Evolutionary conservation across 2,329 filamentous ascomycete species (phyloP).

Genomic region (Aureobasidium mangrovei): DNA sequence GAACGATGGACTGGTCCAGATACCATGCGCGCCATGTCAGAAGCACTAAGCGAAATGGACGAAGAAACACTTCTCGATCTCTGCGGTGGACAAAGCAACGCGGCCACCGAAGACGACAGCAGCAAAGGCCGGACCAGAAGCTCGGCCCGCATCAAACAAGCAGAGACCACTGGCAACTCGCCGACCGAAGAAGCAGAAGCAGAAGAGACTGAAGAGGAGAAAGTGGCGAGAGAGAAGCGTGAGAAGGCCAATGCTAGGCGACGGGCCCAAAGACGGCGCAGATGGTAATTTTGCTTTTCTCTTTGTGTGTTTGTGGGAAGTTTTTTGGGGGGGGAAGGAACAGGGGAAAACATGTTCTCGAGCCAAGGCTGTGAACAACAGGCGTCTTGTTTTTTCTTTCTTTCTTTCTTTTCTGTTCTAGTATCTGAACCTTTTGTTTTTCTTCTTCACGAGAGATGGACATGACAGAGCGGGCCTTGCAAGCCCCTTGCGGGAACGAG

Average conservation of each 20-base stretch:
- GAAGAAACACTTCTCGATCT: conserved; percentile 74
- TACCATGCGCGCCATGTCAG: conserved; percentile 64
- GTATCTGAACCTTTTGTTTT: too few species aligned
- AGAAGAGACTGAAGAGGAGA: conserved; percentile 11
- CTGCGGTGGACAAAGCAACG: conserved; percentile 1
- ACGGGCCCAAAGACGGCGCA: conserved; percentile 11
- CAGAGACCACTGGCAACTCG: not conserved
- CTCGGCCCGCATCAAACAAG: conserved; percentile 2
- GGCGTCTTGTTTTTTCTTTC: not conserved
- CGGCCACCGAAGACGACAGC: conserved; percentile 2
- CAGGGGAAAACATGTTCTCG: not conserved
- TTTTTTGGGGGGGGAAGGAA: not conserved
- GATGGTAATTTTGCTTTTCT: not conserved
- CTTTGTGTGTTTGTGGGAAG: not conserved
- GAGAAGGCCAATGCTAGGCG: conserved; percentile 17
- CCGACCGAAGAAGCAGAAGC: conserved; percentile 5
- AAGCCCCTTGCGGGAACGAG: too few species aligned
- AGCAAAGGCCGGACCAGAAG: conserved; percentile 6
- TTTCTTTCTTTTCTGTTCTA: not conserved
- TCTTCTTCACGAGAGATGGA: conserved; percentile 4
- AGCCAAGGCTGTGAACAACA: conserved; percentile 3
- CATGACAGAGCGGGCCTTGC: not conserved
- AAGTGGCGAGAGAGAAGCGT: conserved; percentile 10
- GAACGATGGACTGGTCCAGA: conserved; percentile 67
- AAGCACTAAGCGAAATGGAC: conserved; percentile 76